These are phyloP conservation scores for Paramecium biaurelia DNA, from an alignment of 73 alveolate species.

Conservation along the genomic window DNA sequence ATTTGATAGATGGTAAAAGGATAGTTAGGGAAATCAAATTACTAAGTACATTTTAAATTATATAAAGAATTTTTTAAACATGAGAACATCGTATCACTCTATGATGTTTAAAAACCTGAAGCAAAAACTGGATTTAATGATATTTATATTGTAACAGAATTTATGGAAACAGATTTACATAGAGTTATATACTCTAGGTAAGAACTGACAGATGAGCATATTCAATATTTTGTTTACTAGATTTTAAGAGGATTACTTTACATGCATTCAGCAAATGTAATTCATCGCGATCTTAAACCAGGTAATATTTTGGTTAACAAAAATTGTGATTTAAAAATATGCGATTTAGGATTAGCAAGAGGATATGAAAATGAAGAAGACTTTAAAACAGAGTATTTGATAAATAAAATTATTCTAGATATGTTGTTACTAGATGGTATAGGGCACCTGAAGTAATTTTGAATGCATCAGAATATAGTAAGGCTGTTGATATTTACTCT, in stretches of 20 bases:
- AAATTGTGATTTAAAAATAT: constrained; percentile 86
- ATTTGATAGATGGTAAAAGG: constrained; percentile 86
- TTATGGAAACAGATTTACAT: constrained; percentile 95
- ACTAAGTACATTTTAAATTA: constrained; percentile 38
- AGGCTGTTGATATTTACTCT: constrained; percentile 86
- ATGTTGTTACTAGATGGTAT: constrained; percentile 80
- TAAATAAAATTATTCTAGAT: constrained; percentile 56
- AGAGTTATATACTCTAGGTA: constrained; percentile 87
- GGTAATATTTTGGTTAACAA: constrained; percentile 81
- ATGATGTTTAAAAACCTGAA: constrained; percentile 86
- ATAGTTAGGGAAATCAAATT: constrained; percentile 86
- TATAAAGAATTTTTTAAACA: constrained; percentile 78
- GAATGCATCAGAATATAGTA: constrained; percentile 84
- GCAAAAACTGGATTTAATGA: constrained; percentile 88
- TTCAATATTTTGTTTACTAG: constrained; percentile 86
- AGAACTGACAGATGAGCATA: constrained; percentile 88
- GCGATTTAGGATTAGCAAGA: constrained; percentile 84
- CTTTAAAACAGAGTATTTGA: constrained; percentile 73
- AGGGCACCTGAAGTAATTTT: constrained; percentile 75
- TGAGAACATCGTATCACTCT: constrained; percentile 76
- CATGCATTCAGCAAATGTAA: constrained; percentile 88
- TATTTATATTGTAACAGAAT: constrained; percentile 86
- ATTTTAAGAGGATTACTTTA: constrained; percentile 79
- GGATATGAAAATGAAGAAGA: constrained; percentile 79
- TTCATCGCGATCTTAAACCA: constrained; percentile 89